Evolutionary conservation across 2,329 filamentous ascomycete species (phyloP).

Genomic region (Akanthomyces dipterigenus): DNA sequence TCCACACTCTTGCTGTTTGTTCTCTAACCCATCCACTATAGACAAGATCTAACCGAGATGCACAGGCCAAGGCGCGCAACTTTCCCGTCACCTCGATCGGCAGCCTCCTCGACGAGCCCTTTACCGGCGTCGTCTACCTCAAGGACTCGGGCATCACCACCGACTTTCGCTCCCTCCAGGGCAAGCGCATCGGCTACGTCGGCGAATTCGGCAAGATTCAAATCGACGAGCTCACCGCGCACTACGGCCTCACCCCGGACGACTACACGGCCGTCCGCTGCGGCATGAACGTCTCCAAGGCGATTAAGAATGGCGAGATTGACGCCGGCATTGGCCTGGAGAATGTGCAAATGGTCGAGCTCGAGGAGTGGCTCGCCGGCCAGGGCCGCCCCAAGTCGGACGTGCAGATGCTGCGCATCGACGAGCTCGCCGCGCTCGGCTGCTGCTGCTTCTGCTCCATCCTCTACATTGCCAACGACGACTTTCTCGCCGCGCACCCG

Average conservation of each 20-base stretch:
- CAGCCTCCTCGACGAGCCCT: slow-evolving; percentile 71
- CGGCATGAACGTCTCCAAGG: slow-evolving; percentile 75
- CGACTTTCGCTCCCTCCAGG: slow-evolving; percentile 68
- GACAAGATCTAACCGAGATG: slow-evolving; percentile 3
- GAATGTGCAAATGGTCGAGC: slow-evolving; percentile 78
- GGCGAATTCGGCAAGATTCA: slow-evolving; percentile 80
- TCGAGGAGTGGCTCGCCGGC: slow-evolving; percentile 64
- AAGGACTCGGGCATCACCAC: slow-evolving; percentile 67
- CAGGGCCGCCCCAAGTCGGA: slow-evolving; percentile 59
- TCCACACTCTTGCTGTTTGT: slow-evolving; percentile 64
- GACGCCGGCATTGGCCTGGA: slow-evolving; percentile 72
- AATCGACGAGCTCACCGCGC: slow-evolving; percentile 71
- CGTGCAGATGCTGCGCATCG: slow-evolving; percentile 75
- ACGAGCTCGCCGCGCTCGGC: slow-evolving; percentile 70
- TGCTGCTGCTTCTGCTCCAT: slow-evolving; percentile 83
- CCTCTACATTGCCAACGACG: slow-evolving; percentile 72
- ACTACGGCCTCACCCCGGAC: slow-evolving; percentile 66
- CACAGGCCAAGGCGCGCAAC: slow-evolving; percentile 63
- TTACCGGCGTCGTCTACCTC: slow-evolving; percentile 72
- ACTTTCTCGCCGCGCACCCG: slow-evolving; percentile 58
- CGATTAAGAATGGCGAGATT: slow-evolving; percentile 65
- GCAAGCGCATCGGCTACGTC: slow-evolving; percentile 72
- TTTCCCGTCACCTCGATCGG: slow-evolving; percentile 69
- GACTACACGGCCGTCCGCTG: slow-evolving; percentile 74
- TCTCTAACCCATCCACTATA: background rate